phyloP scores from a whole-genome alignment of 768 basidiomycete species.

The Pluteus cervinus region DNA sequence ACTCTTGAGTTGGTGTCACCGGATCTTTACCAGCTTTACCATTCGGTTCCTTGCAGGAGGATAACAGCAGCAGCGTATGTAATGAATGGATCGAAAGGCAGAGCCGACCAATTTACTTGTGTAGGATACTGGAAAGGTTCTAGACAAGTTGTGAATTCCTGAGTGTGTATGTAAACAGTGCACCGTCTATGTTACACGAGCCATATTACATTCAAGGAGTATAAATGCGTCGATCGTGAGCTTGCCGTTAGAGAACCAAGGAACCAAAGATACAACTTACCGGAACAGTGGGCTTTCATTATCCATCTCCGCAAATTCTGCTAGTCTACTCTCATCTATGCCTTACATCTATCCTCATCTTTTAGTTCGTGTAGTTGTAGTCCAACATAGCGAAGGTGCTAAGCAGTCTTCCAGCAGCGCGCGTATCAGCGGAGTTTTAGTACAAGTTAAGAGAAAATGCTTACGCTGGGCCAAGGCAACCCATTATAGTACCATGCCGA shows the following conservation, averaged over 20 bases:
- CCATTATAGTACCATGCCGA: conserved; percentile 28
- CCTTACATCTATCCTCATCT: no score
- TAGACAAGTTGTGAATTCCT: no score
- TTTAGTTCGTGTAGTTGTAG: conserved; percentile 43
- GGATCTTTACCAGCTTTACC: conserved; percentile 90
- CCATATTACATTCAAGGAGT: no score
- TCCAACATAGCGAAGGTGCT: conserved; percentile 40
- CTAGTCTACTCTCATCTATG: conserved; percentile 31
- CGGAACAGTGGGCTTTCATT: conserved; percentile 53
- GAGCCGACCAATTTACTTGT: conserved; percentile 91
- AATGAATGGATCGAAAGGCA: conserved; percentile 94
- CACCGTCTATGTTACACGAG: no score
- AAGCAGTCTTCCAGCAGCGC: conserved; percentile 25
- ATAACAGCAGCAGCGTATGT: conserved; percentile 90
- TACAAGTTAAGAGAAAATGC: conserved; percentile 4
- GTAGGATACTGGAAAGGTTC: no score
- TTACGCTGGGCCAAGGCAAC: conserved; percentile 28
- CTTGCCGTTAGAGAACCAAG: no score
- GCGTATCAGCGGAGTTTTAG: not conserved
- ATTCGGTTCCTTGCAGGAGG: conserved; percentile 81
- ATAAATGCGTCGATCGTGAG: no score
- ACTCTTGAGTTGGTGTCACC: conserved; percentile 92
- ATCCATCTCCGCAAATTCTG: conserved; percentile 42
- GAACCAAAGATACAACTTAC: no score
- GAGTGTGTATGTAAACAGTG: no score